These are phyloP conservation scores for Plectranthus barbatus DNA, from an alignment of 257 asterid species.

Conservation along the genomic window DNA sequence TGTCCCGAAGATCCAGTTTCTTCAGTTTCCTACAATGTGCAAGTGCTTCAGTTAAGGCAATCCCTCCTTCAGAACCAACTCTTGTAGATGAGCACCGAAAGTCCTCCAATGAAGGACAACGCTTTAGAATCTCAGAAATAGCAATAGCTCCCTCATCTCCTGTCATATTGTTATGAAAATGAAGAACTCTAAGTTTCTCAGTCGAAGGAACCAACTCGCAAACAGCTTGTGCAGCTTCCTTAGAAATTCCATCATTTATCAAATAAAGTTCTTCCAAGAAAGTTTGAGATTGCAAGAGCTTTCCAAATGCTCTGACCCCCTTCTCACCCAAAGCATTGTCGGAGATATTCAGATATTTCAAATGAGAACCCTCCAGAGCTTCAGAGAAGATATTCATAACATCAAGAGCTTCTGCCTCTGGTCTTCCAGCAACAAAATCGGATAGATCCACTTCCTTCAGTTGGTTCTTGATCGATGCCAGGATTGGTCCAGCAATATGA, in stretches of 20 bases:
- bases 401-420: constrained; percentile 89
- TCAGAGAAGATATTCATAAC: constrained; percentile 87
- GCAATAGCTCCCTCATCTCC: constrained; percentile 93
- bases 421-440: constrained; percentile 95
- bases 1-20: constrained; percentile 92
- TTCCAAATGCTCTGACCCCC: constrained; percentile 83
- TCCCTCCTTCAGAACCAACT: constrained; percentile 79
- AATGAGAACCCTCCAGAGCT: constrained; percentile 72
- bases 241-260: constrained; percentile 88
- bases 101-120: constrained; percentile 69
- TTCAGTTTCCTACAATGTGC: constrained; percentile 48
- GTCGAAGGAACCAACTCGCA: constrained; percentile 78
- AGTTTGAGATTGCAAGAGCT: constrained; percentile 68
- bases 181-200: constrained; percentile 60
- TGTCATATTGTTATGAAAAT: constrained; percentile 92
- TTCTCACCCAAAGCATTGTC: constrained; percentile 94
- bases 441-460: constrained; percentile 86
- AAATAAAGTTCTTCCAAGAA: constrained; percentile 73
- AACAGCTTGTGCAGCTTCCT: constrained; percentile 93
- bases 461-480: constrained; percentile 63
- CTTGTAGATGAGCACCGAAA: constrained; percentile 94
- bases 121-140: constrained; percentile 60
- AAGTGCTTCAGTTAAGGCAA: constrained; percentile 78
- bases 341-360: constrained; percentile 75
- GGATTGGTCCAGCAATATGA: constrained; percentile 67